These are phyloP conservation scores for Dactylellina sp. DNA, from an alignment of 2,329 filamentous ascomycete species.

Conservation along the genomic window DNA sequence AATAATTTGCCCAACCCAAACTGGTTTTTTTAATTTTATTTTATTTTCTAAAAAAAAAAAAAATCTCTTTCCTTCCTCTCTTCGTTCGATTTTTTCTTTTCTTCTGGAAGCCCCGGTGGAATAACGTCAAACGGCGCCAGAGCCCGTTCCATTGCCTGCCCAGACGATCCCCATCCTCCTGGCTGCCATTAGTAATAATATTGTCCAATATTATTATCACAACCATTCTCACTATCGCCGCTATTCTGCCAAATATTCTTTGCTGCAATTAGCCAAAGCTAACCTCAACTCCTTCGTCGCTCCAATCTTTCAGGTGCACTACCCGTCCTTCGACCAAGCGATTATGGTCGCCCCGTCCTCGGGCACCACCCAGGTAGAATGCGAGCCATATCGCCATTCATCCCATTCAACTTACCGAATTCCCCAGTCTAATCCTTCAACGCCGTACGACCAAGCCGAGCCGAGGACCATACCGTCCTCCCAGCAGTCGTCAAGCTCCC, in stretches of 20 bases:
- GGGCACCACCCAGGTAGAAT: slow-evolving; percentile 56
- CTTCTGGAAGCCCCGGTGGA: slow-evolving; percentile 41
- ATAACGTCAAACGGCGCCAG: slow-evolving; percentile 41
- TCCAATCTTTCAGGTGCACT: slow-evolving; percentile 36
- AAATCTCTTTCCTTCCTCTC: too few species aligned
- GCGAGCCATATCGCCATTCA: slow-evolving; percentile 54
- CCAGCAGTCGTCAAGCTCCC: slow-evolving; percentile 43
- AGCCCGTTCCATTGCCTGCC: background rate
- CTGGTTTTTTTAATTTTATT: slow-evolving; percentile 26
- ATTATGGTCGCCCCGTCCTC: slow-evolving; percentile 56
- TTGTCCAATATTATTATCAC: background rate
- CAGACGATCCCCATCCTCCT: slow-evolving; percentile 22
- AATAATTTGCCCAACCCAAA: slow-evolving; percentile 21
- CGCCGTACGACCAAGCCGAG: slow-evolving; percentile 51
- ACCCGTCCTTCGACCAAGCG: slow-evolving; percentile 56
- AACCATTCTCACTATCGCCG: slow-evolving; percentile 1
- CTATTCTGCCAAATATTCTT: too few species aligned
- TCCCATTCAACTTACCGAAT: slow-evolving; percentile 47
- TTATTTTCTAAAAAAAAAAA: slow-evolving; percentile 7
- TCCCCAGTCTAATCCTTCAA: slow-evolving; percentile 52
- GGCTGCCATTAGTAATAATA: slow-evolving; percentile 43
- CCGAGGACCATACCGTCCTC: slow-evolving; percentile 47
- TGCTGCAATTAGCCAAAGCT: slow-evolving; percentile 11
- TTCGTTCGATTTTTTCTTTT: slow-evolving; percentile 5
- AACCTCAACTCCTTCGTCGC: slow-evolving; percentile 22